Conservation (phyloP, 345 rosid species). For the Alliaria petiolata region DNA sequence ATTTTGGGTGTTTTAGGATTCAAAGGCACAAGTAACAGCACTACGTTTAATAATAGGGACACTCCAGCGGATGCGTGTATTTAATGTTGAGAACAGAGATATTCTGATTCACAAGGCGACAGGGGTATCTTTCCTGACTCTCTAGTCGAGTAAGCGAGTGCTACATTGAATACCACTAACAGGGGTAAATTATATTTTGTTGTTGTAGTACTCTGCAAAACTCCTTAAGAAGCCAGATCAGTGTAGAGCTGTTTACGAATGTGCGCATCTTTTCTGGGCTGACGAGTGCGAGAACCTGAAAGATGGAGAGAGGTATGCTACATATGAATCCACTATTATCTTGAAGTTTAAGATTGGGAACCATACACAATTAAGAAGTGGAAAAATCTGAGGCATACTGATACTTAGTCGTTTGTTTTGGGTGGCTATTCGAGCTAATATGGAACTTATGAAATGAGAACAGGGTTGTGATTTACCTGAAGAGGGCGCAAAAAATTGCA, state of each 20-base stretch:
- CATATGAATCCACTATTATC: constrained; percentile 3
- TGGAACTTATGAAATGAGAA: constrained; percentile 8
- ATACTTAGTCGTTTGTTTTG: background rate
- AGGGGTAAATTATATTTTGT: background rate
- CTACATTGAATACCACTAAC: background rate
- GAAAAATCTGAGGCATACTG: background rate
- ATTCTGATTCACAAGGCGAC: constrained; percentile 89
- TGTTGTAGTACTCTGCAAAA: constrained; percentile 86
- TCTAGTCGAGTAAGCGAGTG: background rate
- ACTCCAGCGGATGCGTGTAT: constrained; percentile 92
- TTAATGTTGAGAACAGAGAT: constrained; percentile 92
- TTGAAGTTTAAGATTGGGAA: background rate
- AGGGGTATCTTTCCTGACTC: constrained; percentile 57
- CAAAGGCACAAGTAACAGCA: constrained; percentile 92
- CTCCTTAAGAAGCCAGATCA: constrained; percentile 99
- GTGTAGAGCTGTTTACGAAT: constrained; percentile 92
- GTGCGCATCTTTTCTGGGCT: constrained; percentile 94
- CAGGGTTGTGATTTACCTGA: constrained; percentile 87
- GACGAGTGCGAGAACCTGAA: constrained; percentile 76
- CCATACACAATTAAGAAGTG: background rate
- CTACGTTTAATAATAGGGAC: constrained; percentile 88
- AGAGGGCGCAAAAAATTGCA: constrained; percentile 80
- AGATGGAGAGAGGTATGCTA: constrained; percentile 90
- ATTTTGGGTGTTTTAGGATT: constrained; percentile 56
- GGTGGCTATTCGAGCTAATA: background rate